Evolutionary conservation across 495 filamentous ascomycete species (phyloP).

Genomic region (Trichocladium antarcticum): DNA sequence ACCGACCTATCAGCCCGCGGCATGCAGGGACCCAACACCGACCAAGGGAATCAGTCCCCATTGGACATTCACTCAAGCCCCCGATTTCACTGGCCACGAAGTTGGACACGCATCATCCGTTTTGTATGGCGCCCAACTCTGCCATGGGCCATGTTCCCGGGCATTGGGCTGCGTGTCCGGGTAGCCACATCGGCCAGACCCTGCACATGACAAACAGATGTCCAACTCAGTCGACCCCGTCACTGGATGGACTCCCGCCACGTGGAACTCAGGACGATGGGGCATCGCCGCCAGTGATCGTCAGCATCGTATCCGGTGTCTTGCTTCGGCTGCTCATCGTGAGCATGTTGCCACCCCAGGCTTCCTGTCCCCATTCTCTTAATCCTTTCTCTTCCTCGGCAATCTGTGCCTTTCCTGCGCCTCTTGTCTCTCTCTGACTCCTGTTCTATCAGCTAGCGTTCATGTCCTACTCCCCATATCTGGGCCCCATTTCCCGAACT

Average conservation of each 20-base stretch:
- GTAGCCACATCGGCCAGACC: background rate
- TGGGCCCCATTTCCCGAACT: slow-evolving; percentile 10
- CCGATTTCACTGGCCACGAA: slow-evolving; percentile 1
- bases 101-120: background rate
- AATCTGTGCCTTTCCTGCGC: too few species aligned
- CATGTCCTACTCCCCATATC: slow-evolving; percentile 2
- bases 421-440: background rate
- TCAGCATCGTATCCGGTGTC: background rate
- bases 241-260: background rate
- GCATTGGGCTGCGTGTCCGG: background rate
- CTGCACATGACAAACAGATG: background rate
- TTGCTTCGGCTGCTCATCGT: too few species aligned
- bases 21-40: background rate
- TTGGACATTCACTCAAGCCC: background rate
- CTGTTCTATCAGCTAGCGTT: background rate
- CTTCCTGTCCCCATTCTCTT: background rate
- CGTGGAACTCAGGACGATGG: background rate
- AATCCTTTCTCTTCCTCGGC: background rate
- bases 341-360: too few species aligned
- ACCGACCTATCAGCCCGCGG: background rate
- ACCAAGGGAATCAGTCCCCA: background rate
- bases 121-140: slow-evolving; percentile 1
- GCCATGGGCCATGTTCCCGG: background rate
- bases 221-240: background rate
- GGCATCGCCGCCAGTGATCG: background rate